A percentile compares a stretch with the other conserved stretches of the same genome.
Conservation (phyloP, 331 rosid genomes). For the Quercus tomentella region DNA sequence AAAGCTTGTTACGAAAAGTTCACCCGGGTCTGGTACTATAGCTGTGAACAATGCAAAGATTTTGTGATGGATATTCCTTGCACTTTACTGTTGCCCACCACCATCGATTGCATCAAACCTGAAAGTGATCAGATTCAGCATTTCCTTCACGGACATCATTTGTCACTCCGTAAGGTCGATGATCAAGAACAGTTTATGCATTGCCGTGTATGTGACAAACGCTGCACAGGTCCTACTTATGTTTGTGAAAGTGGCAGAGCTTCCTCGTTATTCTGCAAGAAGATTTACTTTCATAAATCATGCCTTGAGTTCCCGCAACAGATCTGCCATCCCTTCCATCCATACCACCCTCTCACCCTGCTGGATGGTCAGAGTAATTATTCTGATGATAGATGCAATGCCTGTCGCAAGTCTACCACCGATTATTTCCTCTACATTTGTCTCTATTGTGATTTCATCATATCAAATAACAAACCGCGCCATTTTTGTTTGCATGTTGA, state of each 20-base stretch:
- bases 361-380: background rate
- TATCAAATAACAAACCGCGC: too few relatives aligned
- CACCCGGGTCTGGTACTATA: background rate
- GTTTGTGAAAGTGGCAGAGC: background rate
- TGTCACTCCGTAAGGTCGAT: background rate
- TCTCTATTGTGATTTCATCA: background rate
- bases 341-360: background rate
- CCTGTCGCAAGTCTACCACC: background rate
- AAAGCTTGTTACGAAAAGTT: background rate
- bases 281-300: background rate
- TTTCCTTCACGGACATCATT: conserved; percentile 9
- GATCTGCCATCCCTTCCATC: background rate
- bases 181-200: too few relatives aligned
- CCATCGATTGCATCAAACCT: background rate
- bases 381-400: background rate
- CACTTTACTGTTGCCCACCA: background rate
- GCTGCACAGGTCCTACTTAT: background rate
- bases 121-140: background rate
- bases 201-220: background rate
- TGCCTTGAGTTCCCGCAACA: background rate
- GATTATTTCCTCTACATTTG: background rate
- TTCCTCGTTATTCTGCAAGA: background rate
- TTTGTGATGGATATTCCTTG: background rate
- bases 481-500: background rate
- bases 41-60: background rate